phyloP scores from a whole-genome alignment of 345 rosid genomes.

The Ceriops decandra region DNA sequence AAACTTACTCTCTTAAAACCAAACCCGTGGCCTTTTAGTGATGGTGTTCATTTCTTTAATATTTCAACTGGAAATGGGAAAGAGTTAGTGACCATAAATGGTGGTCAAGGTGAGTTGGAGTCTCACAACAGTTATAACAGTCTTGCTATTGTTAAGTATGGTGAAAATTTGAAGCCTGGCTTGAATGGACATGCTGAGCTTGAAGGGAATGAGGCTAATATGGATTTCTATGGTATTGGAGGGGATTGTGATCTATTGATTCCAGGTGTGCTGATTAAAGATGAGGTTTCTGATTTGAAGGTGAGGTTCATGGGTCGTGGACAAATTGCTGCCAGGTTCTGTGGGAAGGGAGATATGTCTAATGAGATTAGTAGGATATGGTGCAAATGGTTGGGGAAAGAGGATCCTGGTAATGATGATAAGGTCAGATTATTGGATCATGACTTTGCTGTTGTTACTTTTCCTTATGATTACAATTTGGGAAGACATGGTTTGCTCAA shows the following conservation, averaged over 20 bases:
- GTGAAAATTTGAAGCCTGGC: constrained; percentile 20
- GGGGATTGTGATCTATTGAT: constrained; percentile 37
- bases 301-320: constrained; percentile 58
- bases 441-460: constrained; percentile 16
- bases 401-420: constrained; percentile 33
- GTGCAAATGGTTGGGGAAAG: constrained; percentile 90
- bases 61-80: constrained; percentile 37
- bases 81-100: constrained; percentile 18
- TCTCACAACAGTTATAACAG: constrained; percentile 26
- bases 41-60: constrained; percentile 80
- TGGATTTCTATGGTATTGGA: constrained; percentile 9
- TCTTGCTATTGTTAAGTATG: constrained; percentile 56
- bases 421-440: constrained; percentile 39
- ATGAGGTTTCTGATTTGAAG: constrained; percentile 52
- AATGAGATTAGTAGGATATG: constrained; percentile 57
- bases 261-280: constrained; percentile 53
- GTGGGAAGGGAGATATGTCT: constrained; percentile 29
- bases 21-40: constrained; percentile 91
- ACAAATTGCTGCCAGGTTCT: constrained; percentile 52
- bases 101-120: constrained; percentile 28
- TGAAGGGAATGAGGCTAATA: constrained; percentile 2
- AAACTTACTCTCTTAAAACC: constrained; percentile 61
- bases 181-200: constrained; percentile 14
- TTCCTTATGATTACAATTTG: constrained; percentile 38
- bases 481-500: constrained; percentile 69